Evolutionary conservation across 768 basidiomycete genomes (phyloP).

Genomic region (Calocybe gangraenosa): DNA sequence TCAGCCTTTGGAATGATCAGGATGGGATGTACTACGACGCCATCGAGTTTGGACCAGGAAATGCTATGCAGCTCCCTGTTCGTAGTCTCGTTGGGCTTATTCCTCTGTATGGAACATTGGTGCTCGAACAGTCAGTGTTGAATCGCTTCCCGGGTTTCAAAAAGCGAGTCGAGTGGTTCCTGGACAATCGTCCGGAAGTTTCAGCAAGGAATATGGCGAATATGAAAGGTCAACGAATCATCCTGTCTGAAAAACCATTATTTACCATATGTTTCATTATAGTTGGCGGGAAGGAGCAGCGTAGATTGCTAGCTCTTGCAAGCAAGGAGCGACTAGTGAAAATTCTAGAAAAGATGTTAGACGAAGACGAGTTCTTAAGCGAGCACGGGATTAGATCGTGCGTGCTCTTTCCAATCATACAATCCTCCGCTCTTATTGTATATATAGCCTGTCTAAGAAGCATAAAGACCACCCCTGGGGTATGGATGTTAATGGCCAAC

Average conservation of each 20-base stretch:
- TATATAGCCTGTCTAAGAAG: conserved; percentile 73
- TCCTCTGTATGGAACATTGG: conserved; percentile 91
- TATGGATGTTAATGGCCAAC: conserved; percentile 89
- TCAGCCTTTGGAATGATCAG: conserved; percentile 91
- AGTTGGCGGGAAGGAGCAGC: conserved; percentile 73
- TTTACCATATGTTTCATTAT: conserved; percentile 3
- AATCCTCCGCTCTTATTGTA: neutral
- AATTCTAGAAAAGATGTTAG: conserved; percentile 94
- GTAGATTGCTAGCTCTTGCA: conserved; percentile 83
- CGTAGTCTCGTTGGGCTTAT: conserved; percentile 97
- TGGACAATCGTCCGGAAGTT: conserved; percentile 86
- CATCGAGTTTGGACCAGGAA: conserved; percentile 78
- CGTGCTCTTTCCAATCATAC: conserved; percentile 22
- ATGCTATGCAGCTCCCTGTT: conserved; percentile 88
- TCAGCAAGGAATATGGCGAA: conserved; percentile 93
- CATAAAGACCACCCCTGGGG: conserved; percentile 94
- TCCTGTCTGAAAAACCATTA: neutral
- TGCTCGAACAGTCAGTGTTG: conserved; percentile 84
- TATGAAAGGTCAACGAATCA: too few species aligned
- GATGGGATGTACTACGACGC: conserved; percentile 99
- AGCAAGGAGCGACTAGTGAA: conserved; percentile 85
- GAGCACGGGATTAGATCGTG: conserved; percentile 96
- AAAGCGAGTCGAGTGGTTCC: conserved; percentile 98
- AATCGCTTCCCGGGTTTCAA: conserved; percentile 97
- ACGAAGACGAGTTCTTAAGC: conserved; percentile 95